phyloP scores from a whole-genome alignment of 805 yeast species.

The Pichia eremophila region DNA sequence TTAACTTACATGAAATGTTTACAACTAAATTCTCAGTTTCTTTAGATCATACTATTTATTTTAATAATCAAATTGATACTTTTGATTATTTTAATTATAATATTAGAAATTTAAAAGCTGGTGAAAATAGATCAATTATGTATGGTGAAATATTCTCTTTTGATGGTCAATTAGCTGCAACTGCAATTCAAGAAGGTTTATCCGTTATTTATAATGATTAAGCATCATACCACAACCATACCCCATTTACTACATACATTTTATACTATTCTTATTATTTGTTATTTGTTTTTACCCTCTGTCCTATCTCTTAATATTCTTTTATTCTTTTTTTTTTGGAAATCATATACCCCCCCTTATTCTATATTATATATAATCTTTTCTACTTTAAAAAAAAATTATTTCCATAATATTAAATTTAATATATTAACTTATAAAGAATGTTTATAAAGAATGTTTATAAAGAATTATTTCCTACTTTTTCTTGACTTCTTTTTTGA shows the following conservation, averaged over 20 bases:
- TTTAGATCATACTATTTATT: conserved; percentile 58
- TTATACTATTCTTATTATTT: neutral
- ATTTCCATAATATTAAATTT: no score
- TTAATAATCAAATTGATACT: conserved; percentile 43
- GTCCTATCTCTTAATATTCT: neutral
- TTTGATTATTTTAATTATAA: conserved; percentile 39
- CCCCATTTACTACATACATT: neutral
- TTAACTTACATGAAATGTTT: conserved; percentile 37
- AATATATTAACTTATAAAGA: neutral
- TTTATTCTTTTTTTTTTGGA: neutral
- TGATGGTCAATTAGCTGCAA: conserved; percentile 45
- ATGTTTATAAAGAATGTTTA: no score
- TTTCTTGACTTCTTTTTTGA: neutral
- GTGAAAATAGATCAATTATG: conserved; percentile 44
- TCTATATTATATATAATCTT: no score
- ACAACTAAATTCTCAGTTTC: conserved; percentile 47
- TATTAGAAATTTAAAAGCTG: conserved; percentile 39
- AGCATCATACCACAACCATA: neutral
- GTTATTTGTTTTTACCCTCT: neutral
- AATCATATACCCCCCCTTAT: no score
- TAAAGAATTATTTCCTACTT: no score
- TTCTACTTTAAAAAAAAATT: no score
- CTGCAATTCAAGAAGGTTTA: conserved; percentile 60
- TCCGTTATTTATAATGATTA: conserved; percentile 23
- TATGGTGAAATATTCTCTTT: conserved; percentile 47